A percentile compares a stretch with the other conserved stretches of the same genome.
phyloP scores from a whole-genome alignment of 148 eudicot species.

The Fagopyrum esculentum region DNA sequence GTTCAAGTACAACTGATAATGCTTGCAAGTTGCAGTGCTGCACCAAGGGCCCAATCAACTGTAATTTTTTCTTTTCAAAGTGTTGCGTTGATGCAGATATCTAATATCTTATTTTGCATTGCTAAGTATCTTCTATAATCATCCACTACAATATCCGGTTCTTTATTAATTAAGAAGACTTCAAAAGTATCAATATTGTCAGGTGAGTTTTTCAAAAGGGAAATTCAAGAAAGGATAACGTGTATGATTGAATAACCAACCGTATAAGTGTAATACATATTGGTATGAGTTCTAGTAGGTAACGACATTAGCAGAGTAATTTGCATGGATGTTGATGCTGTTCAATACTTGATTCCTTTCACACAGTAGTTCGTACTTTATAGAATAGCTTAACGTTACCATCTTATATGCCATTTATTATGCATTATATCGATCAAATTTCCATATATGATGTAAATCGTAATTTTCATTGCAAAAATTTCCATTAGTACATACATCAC shows the following conservation, averaged over 20 bases:
- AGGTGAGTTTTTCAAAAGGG: neutral
- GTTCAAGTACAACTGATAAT: too few relatives aligned
- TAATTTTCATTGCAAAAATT: too few relatives aligned
- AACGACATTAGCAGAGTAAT: neutral
- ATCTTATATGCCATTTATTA: too few relatives aligned
- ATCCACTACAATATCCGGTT: neutral
- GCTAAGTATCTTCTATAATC: neutral
- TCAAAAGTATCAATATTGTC: neutral
- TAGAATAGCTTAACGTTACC: too few relatives aligned
- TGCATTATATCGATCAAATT: too few relatives aligned
- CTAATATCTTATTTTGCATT: too few relatives aligned
- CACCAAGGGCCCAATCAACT: too few relatives aligned
- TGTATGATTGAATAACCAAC: neutral
- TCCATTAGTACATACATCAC: too few relatives aligned
- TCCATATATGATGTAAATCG: too few relatives aligned
- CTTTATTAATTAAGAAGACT: neutral
- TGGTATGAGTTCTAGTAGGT: neutral
- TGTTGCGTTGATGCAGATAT: too few relatives aligned
- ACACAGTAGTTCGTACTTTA: neutral
- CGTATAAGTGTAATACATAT: neutral
- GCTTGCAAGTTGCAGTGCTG: too few relatives aligned
- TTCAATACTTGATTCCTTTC: neutral
- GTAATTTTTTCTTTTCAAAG: too few relatives aligned
- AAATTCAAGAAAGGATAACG: neutral
- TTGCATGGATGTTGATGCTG: neutral